These are phyloP conservation scores for Saturnispora diversa DNA, from an alignment of 805 yeast species.

Conservation along the genomic window DNA sequence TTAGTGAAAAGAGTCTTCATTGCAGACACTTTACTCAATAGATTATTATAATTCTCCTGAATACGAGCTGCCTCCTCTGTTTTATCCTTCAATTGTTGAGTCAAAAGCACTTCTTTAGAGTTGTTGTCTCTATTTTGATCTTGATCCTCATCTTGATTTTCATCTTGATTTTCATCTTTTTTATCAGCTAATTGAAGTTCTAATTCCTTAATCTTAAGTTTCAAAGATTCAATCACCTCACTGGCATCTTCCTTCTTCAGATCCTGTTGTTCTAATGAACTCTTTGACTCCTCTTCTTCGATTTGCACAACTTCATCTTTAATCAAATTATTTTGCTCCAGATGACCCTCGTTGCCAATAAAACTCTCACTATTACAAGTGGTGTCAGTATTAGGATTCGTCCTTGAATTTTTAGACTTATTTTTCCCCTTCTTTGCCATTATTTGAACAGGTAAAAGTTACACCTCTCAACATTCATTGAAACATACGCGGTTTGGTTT, in stretches of 20 bases:
- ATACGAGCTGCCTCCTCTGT: conserved; percentile 49
- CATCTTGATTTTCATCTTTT: too few relatives aligned
- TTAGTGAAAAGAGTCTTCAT: conserved; percentile 68
- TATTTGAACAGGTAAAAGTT: not conserved
- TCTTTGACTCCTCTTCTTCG: conserved; percentile 7
- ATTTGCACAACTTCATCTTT: conserved; percentile 3
- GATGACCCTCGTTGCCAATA: conserved; percentile 9
- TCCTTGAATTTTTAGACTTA: conserved; percentile 10
- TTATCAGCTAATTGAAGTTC: not conserved
- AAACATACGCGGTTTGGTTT: too few relatives aligned
- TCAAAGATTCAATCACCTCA: conserved; percentile 5
- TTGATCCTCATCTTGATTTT: too few relatives aligned
- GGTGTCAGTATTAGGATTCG: not conserved
- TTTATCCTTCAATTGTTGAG: conserved; percentile 28
- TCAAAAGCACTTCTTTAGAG: conserved; percentile 10
- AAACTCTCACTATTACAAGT: not conserved
- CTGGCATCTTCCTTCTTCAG: not conserved
- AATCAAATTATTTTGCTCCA: conserved; percentile 9
- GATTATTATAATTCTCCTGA: conserved; percentile 51
- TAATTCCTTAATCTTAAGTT: conserved; percentile 8
- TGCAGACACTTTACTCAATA: conserved; percentile 55
- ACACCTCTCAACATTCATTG: not conserved
- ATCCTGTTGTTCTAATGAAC: not conserved
- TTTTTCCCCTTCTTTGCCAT: conserved; percentile 14
- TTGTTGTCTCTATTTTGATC: too few relatives aligned